These are phyloP conservation scores for Ocimum tenuiflorum DNA, from an alignment of 257 asterid species.

Conservation along the genomic window DNA sequence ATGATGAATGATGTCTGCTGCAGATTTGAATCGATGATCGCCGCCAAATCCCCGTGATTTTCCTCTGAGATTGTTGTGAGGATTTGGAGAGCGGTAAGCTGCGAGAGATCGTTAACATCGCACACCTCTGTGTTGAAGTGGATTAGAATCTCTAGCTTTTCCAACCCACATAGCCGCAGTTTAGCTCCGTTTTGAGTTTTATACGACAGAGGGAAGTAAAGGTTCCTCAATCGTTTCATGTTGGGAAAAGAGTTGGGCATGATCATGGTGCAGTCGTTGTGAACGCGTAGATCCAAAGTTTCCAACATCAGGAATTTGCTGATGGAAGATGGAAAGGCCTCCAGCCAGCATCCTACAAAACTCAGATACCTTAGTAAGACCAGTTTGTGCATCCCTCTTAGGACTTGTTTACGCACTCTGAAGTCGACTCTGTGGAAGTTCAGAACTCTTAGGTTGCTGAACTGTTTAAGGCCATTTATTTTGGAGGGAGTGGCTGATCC, in stretches of 20 bases:
- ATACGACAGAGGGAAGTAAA: constrained; percentile 22
- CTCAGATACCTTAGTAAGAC: constrained; percentile 22
- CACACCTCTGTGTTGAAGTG: constrained; percentile 16
- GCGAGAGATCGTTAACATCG: not conserved
- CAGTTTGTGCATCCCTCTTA: not conserved
- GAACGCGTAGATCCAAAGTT: constrained; percentile 28
- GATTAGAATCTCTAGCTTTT: constrained; percentile 17
- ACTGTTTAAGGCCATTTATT: not conserved
- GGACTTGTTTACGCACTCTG: not conserved
- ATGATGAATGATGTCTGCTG: not conserved
- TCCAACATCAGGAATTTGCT: constrained; percentile 12
- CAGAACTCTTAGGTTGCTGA: not conserved
- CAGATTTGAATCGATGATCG: not conserved
- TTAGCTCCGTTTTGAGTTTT: not conserved
- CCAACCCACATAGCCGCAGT: constrained; percentile 10
- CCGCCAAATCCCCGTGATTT: not conserved
- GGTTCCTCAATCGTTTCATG: constrained; percentile 1
- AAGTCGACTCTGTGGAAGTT: constrained; percentile 11
- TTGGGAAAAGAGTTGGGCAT: constrained; percentile 4
- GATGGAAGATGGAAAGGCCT: constrained; percentile 8
- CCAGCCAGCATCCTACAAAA: constrained; percentile 24
- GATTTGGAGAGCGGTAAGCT: not conserved
- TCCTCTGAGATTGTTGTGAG: not conserved
- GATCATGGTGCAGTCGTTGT: not conserved
- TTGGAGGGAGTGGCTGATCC: not conserved